Base-by-base conservation (phyloP, 805 yeast genomes). In the Myxozyma vanderwaltii region DNA sequence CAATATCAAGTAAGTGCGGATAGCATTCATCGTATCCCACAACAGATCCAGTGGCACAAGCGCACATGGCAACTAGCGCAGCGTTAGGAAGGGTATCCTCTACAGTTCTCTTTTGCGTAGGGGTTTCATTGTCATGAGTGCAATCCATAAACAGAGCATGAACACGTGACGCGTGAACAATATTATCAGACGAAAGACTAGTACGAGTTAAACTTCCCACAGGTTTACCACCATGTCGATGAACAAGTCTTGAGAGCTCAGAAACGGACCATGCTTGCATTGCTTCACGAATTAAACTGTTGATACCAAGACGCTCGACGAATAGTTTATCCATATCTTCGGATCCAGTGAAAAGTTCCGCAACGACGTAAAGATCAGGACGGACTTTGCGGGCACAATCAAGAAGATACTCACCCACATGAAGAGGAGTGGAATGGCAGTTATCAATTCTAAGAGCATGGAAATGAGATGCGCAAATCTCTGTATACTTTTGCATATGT, bases 71-170 rank as follows among this genome's bases (percentile, higher is more conserved):
- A 3, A 94, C 97, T 53, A 92, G 77, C 0, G 97, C 99, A 2
- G 97, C 97, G 68, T 88, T 92, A 8, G 97, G 96, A 44, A 92
- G 78, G 0, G 98, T 91, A 69, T 92, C 99, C 70, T 91, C 97
- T 1, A 89, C 86, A 0, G 97, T 91, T 71, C 98, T 83, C 74
- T 88, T 90, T 67, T 92, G 95, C 44, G 79, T 81, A 1, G 97
- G 96, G 21, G 85, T 86, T 74, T 91, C 94, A 70, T 92, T 92
- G 72, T 92, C 99, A 72, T 92, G 99, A 1, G 98, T 91, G 69
- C 97, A 92, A 70, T 94, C 98, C 97, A 94, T 92, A 67, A 92
- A 87, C 67, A 94, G 77, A 0, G 98, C 97, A 74, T 91, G 97
- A 3, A 96, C 95, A n/a, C 86, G 83, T 45, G 85, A 82, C 3